phyloP scores from a whole-genome alignment of 768 basidiomycete species.

The Pilatotrama ljubarskyi region DNA sequence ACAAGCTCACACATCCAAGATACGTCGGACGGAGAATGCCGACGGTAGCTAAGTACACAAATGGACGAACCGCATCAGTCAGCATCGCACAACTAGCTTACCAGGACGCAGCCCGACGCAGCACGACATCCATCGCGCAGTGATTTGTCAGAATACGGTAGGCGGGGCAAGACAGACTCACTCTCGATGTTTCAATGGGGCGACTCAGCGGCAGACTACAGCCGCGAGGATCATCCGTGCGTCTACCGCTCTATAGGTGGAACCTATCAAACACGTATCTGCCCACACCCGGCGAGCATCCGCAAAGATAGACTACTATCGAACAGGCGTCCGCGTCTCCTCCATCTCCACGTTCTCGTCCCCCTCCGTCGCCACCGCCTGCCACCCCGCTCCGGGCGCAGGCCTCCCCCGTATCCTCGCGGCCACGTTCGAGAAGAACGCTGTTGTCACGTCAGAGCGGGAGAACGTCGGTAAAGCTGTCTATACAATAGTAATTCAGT shows the following conservation, averaged over 20 bases:
- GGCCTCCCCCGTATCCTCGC: constrained; percentile 54
- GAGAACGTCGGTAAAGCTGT: constrained; percentile 8
- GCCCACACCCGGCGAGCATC: background rate
- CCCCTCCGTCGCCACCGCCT: constrained; percentile 69
- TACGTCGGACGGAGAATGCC: constrained; percentile 12
- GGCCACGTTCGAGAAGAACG: constrained; percentile 41
- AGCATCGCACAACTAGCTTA: too few relatives aligned
- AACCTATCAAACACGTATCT: background rate
- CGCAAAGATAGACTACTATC: constrained; percentile 8
- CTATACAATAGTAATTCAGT: background rate
- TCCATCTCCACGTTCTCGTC: constrained; percentile 74
- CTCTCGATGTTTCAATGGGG: too few relatives aligned
- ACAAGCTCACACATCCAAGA: constrained; percentile 13
- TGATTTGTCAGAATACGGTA: background rate
- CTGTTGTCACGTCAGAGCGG: constrained; percentile 38
- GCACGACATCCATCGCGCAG: too few relatives aligned
- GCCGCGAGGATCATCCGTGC: background rate
- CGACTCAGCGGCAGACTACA: too few relatives aligned
- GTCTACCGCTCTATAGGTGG: too few relatives aligned
- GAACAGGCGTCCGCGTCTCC: constrained; percentile 31
- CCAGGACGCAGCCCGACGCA: too few relatives aligned
- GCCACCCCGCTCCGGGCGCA: constrained; percentile 65
- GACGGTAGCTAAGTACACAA: constrained; percentile 13
- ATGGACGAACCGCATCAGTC: constrained; percentile 8
- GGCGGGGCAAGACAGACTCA: too few relatives aligned